Evolutionary conservation across 371 early-diverging fungal genomes (phyloP).

Genomic region (Syncephalastrum sp.): DNA sequence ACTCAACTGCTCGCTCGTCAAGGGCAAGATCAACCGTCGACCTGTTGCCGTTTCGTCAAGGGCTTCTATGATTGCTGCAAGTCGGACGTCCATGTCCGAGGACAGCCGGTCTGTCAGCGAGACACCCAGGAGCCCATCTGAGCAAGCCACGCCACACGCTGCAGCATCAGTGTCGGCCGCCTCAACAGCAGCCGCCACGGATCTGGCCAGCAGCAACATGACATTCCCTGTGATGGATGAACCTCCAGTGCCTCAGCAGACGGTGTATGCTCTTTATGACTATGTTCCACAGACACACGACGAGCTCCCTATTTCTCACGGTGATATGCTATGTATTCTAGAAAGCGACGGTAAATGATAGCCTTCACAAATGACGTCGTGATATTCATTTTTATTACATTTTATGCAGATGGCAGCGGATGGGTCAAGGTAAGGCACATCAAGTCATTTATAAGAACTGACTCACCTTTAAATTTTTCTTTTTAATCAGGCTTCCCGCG

Average conservation of each 20-base stretch:
- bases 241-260: background rate
- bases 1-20: constrained; percentile 66
- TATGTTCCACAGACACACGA: constrained; percentile 74
- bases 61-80: constrained; percentile 8
- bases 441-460: background rate
- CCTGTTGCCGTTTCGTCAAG: constrained; percentile 23
- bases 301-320: constrained; percentile 70
- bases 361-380: background rate
- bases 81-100: background rate
- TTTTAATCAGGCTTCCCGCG: constrained; percentile 22
- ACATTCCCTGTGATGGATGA: background rate
- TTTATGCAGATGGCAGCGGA: constrained; percentile 62
- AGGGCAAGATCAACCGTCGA: constrained; percentile 58
- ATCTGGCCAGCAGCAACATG: background rate
- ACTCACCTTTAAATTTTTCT: constrained; percentile 3
- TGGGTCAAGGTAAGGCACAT: constrained; percentile 67
- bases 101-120: background rate
- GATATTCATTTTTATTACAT: constrained; percentile 3
- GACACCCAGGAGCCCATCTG: background rate
- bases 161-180: background rate
- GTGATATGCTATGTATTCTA: constrained; percentile 63
- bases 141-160: constrained; percentile 1
- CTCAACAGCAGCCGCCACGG: background rate
- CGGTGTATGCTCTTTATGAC: constrained; percentile 68
- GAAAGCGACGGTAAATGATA: constrained; percentile 39